Base-by-base conservation (phyloP, 805 yeast species). In the Nakazawaea sp. region DNA sequence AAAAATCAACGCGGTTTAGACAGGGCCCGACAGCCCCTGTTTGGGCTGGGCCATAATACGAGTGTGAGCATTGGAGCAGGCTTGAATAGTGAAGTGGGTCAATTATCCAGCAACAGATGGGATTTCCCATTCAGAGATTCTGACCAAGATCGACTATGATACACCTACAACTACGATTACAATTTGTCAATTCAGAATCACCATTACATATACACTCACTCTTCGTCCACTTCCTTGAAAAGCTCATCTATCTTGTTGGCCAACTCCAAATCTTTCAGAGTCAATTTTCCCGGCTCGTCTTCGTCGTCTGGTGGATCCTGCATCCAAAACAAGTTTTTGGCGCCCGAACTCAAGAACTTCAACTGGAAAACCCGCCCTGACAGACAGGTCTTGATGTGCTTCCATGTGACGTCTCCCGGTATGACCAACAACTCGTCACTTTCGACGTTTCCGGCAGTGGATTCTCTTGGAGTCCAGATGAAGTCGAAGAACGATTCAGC, bases 321-420 rank as follows among this genome's bases (percentile, higher is more conserved):
- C 60, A 87, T 62, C 96, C 96, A 86, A 52, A 68, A 74, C 47
- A 73, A 56, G 44, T 64, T 62, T 47, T 64, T 70, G 20, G 63
- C 64, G 8, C 64, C 63, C 3, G 62, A 56, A 33, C 59, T 52
- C 30, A 57, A 36, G 34, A 60, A 60, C 12, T 58, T 58, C 44
- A 60, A 45, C 53, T 53, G 53, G 41, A 50, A 79, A 12, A 87
- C 88, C 43, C 96, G 67, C 12, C 95, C 96, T 0, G 87, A 73
- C 30, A 61, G 70, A 56, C 94, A 82, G 20, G 84, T 74, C 35
- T 66, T 57, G 30, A 84, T 75, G 38, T 74, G 83, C 44, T 72
- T 72, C 77, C 88, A 84, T 30, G 80, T 74, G 36, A 83, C 90
- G 51, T 87, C 96, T 2, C 94, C 95, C 0, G 94, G 92, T 47